Percentiles rank a stretch among this genome's conserved stretches.
Evolutionary conservation across 441 rosid species (phyloP).

Genomic region (Adansonia rubrostipa): DNA sequence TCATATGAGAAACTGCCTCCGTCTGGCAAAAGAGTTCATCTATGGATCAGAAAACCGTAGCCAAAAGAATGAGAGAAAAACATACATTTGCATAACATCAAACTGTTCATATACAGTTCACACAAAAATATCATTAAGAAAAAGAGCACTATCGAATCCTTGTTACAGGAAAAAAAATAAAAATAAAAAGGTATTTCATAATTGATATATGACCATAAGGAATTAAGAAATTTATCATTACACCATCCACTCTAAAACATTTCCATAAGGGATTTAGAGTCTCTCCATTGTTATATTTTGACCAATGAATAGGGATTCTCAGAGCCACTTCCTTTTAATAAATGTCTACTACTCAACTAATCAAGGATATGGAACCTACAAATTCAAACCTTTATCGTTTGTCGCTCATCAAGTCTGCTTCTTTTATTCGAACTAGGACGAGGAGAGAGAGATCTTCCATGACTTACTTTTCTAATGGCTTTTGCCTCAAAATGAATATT

Average conservation of each 20-base stretch:
- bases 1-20: conserved; percentile 57
- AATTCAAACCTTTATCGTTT: no score
- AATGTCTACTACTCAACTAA: neutral
- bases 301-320: neutral
- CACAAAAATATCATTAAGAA: neutral
- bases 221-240: neutral
- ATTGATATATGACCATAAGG: neutral
- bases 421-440: conserved; percentile 29
- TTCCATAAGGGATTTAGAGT: neutral
- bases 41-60: conserved; percentile 17
- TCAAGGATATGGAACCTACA: no score
- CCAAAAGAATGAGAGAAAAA: neutral
- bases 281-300: neutral
- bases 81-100: neutral
- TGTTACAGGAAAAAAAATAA: neutral
- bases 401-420: no score
- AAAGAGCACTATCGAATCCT: neutral
- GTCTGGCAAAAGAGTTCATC: conserved; percentile 47
- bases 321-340: no score
- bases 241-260: neutral
- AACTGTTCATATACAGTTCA: neutral
- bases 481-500: conserved; percentile 42
- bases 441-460: conserved; percentile 57
- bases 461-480: conserved; percentile 40
- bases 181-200: neutral